Conservation (phyloP, 176 grass and related monocot species). For the Luzula sylvatica region DNA sequence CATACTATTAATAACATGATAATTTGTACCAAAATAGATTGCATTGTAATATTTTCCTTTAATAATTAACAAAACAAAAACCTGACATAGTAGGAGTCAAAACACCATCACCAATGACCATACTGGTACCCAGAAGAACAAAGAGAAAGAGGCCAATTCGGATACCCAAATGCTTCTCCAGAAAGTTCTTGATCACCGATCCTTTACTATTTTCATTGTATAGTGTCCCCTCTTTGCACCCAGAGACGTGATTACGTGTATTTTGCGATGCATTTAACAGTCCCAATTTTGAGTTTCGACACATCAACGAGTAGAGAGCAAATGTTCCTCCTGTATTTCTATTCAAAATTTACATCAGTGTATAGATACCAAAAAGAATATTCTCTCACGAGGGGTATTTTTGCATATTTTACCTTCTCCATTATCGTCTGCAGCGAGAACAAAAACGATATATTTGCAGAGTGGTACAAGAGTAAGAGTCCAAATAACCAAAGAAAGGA, state of each 20-base stretch:
- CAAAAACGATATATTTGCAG: constrained; percentile 80
- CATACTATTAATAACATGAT: too few relatives aligned
- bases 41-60: constrained; percentile 2
- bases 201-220: constrained; percentile 75
- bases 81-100: constrained; percentile 85
- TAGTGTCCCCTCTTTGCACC: constrained; percentile 60
- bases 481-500: constrained; percentile 81
- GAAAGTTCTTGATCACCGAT: constrained; percentile 68
- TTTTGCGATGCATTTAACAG: too few relatives aligned
- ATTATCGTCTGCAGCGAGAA: constrained; percentile 68
- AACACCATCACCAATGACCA: constrained; percentile 74
- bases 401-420: constrained; percentile 52
- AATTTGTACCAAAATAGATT: too few relatives aligned
- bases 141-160: constrained; percentile 67
- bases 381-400: background rate
- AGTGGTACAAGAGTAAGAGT: constrained; percentile 74
- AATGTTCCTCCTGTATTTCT: constrained; percentile 66
- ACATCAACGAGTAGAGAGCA: constrained; percentile 87
- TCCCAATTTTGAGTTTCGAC: constrained; percentile 77
- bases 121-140: constrained; percentile 73
- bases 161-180: constrained; percentile 53
- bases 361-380: constrained; percentile 6
- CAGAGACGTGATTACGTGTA: too few relatives aligned
- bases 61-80: constrained; percentile 19
- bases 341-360: constrained; percentile 14